phyloP scores from a whole-genome alignment of 2,329 filamentous ascomycete genomes.

The Claviceps paspali region DNA sequence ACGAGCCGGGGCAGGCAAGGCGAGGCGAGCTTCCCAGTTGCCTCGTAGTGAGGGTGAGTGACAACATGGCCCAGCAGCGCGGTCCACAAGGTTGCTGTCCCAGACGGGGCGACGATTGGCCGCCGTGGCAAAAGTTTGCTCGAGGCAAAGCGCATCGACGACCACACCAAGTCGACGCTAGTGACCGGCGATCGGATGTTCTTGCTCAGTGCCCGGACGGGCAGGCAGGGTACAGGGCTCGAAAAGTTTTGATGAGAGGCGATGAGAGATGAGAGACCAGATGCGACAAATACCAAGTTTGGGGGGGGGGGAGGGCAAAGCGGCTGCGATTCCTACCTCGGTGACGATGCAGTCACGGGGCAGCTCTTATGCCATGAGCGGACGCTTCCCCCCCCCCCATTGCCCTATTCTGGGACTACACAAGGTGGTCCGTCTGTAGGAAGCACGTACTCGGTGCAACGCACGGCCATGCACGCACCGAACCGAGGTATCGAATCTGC shows the following conservation, averaged over 20 bases:
- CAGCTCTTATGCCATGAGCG: neutral
- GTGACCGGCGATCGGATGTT: neutral
- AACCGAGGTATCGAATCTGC: neutral
- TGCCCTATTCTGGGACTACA: neutral
- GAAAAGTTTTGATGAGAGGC: neutral
- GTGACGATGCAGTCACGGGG: constrained; percentile 1
- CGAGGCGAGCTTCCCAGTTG: no score
- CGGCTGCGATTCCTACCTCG: constrained; percentile 2
- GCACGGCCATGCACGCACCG: neutral
- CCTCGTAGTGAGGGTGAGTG: neutral
- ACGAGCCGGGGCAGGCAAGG: no score
- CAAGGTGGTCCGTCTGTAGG: neutral
- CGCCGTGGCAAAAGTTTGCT: constrained; percentile 1
- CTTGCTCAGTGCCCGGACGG: neutral
- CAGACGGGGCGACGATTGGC: neutral
- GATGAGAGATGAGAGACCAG: no score
- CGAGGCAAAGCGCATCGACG: neutral
- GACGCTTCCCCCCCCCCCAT: neutral
- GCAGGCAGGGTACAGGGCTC: neutral
- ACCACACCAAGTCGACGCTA: neutral
- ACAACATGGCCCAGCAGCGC: constrained; percentile 1
- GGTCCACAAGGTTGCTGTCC: constrained; percentile 1
- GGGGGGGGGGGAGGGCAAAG: no score
- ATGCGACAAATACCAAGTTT: neutral
- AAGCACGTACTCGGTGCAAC: neutral